A percentile compares a stretch with the other conserved stretches of the same genome.
Conservation (phyloP, 192 early-diverging fungal species). For the Coemansia biformis region DNA sequence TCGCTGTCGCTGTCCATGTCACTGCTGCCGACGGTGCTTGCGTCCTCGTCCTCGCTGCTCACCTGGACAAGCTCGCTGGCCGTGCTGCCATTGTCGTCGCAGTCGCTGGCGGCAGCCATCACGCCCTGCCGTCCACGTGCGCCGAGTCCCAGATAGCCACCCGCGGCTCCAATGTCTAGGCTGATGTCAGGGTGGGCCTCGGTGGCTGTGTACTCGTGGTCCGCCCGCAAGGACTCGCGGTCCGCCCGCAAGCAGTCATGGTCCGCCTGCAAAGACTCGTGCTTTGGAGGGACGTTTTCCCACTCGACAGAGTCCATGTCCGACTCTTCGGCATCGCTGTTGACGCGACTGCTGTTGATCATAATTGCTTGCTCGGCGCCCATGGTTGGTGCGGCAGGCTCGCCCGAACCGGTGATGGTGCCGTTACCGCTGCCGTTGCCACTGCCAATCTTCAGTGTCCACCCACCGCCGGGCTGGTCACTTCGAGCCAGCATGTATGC, state of each 20-base stretch:
- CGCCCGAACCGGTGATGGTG: too few relatives aligned
- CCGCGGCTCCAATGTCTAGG: too few relatives aligned
- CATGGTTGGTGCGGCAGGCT: too few relatives aligned
- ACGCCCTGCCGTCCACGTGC: too few relatives aligned
- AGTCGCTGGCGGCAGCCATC: too few relatives aligned
- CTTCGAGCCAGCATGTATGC: conserved; percentile 86
- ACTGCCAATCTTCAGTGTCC: conserved; percentile 51
- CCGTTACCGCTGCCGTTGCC: conserved; percentile 8
- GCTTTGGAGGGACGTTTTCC: conserved; percentile 45
- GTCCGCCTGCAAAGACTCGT: too few relatives aligned
- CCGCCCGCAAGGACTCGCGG: too few relatives aligned
- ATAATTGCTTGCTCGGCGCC: conserved; percentile 13
- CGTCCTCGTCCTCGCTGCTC: conserved; percentile 10
- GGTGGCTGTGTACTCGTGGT: too few relatives aligned
- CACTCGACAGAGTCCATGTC: conserved; percentile 55
- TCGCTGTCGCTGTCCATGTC: conserved; percentile 8
- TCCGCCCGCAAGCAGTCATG: too few relatives aligned
- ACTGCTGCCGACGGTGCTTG: neutral
- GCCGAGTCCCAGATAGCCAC: too few relatives aligned
- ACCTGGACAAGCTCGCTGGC: neutral
- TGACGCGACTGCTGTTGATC: conserved; percentile 17
- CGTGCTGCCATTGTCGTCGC: too few relatives aligned
- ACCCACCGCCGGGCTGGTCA: conserved; percentile 63
- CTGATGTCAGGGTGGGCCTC: too few relatives aligned
- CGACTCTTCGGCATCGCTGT: conserved; percentile 7